Base-by-base conservation (phyloP, 345 rosid genomes). In the Citropsis articulata region DNA sequence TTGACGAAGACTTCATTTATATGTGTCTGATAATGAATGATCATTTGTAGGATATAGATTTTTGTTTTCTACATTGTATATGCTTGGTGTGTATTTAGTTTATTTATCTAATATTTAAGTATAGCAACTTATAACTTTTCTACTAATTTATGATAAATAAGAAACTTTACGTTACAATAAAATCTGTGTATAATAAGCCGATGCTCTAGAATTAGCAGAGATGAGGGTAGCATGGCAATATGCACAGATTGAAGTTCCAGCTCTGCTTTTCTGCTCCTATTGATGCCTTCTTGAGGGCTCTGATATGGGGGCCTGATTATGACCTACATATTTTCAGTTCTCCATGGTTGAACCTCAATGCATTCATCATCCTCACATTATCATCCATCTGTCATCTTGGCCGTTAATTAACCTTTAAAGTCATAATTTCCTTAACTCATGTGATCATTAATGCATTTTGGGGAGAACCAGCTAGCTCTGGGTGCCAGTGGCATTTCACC, bases 131-230 rank as follows among this genome's bases (percentile, higher is more conserved):
- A 53, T 18, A 53, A 5, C 0, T 53, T 53, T 53, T 53, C 42
- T 33, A 4, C 42, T 2, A 28, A 30, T 14, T 18, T 33, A 31
- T 21, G 69, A 65, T 65, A 19, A 65, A 10, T 45, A 45, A 45
- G 50, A 45, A 65, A 65, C 2, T 65, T 31, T 65, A 2, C 9
- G 7, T 66, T 33, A 66, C 4, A 19, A 21, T 66, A 33, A 66
- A 31, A 19, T 27, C 73, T 35, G 66, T 67, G 36, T 67, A 57
- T 71, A 76, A 76, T 76, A 75, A 42, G 77, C 70, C 28, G 21
- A 75, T 75, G 50, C 71, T 42, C 45, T 64, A 45, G 78, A 75
- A 13, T 18, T n/a, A 63, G 12, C n/a, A 24, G 21, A 74, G 35
- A 74, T 64, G 77, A 61, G 27, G 25, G 67, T 35, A 35, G 69